These are phyloP conservation scores for Suillus placidus DNA, from an alignment of 768 basidiomycete species.

Conservation along the genomic window DNA sequence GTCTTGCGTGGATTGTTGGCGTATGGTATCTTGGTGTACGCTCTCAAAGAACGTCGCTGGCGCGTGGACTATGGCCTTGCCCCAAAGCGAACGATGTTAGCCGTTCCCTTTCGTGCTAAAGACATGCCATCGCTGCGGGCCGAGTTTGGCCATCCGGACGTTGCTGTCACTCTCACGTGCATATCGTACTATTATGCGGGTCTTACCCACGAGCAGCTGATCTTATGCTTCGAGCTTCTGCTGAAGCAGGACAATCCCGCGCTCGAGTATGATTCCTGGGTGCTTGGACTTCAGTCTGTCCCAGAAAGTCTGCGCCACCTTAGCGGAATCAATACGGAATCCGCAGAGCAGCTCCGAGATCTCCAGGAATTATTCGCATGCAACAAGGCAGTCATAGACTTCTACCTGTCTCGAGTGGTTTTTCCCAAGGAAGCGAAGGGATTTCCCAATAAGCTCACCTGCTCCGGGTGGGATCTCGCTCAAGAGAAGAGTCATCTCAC, in stretches of 20 bases:
- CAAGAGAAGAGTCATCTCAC: slow-evolving; percentile 13
- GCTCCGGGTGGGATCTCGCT: slow-evolving; percentile 33
- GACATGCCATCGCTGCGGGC: background rate
- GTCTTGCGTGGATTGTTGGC: background rate
- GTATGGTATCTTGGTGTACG: background rate
- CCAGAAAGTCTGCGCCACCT: background rate
- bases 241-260: background rate
- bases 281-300: background rate
- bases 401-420: slow-evolving; percentile 27
- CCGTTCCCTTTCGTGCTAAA: background rate
- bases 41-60: background rate
- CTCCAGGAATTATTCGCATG: slow-evolving; percentile 20
- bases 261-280: background rate
- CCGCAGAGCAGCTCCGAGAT: background rate
- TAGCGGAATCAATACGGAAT: too few relatives aligned
- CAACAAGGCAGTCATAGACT: slow-evolving; percentile 28
- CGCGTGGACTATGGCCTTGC: background rate
- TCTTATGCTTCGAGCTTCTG: background rate
- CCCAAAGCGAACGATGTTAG: background rate
- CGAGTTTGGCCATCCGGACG: background rate
- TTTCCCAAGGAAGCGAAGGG: slow-evolving; percentile 31
- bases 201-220: background rate
- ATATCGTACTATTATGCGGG: background rate
- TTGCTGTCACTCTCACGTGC: background rate
- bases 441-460: slow-evolving; percentile 25